Evolutionary conservation across 2,329 filamentous ascomycete genomes (phyloP).

Genomic region (Fusarium oxysporum): DNA sequence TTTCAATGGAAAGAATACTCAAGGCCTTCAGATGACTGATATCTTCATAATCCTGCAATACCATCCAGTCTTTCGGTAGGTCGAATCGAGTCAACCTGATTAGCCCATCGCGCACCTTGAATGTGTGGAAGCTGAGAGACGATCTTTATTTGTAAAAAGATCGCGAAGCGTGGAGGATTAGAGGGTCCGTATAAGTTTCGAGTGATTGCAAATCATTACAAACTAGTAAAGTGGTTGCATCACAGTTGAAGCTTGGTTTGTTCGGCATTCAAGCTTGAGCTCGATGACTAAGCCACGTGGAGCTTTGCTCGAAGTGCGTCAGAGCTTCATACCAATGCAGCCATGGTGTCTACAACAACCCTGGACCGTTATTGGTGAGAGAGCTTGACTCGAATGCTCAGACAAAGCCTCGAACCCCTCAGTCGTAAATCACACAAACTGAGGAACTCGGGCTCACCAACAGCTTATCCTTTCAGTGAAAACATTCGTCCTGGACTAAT

Average conservation of each 20-base stretch:
- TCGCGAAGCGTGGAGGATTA: neutral
- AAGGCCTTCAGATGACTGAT: neutral
- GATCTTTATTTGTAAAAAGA: neutral
- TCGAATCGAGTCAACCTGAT: neutral
- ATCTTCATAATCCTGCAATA: neutral
- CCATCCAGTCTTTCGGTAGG: neutral
- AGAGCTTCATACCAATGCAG: conserved; percentile 39
- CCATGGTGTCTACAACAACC: conserved; percentile 45
- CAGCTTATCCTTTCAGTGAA: neutral
- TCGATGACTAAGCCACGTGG: conserved; percentile 42
- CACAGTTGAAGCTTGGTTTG: neutral
- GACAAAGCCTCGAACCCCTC: conserved; percentile 10
- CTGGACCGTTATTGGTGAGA: conserved; percentile 19
- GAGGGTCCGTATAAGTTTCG: neutral
- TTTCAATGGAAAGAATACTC: neutral
- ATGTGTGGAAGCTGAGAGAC: neutral
- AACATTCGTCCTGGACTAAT: conserved; percentile 5
- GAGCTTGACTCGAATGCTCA: conserved; percentile 20
- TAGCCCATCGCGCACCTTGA: neutral
- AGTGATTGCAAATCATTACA: neutral
- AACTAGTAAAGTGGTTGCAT: conserved; percentile 12
- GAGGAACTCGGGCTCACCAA: neutral
- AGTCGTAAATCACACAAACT: neutral
- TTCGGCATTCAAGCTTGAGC: neutral
- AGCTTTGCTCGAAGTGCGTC: conserved; percentile 34